These are phyloP conservation scores for Xylaria hypoxylon DNA, from an alignment of 2,329 filamentous ascomycete genomes.

Conservation along the genomic window DNA sequence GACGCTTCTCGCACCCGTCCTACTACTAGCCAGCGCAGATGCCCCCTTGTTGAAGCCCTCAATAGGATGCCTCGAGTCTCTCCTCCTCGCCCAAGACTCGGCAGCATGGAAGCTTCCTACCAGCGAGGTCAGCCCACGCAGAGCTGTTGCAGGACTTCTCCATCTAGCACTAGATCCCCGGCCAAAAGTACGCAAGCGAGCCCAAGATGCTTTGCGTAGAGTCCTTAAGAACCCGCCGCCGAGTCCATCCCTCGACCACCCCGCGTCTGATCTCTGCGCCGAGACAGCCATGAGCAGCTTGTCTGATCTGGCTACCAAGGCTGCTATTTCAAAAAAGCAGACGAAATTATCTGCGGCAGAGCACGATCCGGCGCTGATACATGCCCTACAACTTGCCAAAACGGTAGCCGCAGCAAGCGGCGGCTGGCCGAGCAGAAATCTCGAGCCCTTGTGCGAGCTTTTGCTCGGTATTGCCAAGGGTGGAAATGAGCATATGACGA, in stretches of 20 bases:
- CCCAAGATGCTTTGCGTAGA: conserved; percentile 87
- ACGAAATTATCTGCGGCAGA: conserved; percentile 69
- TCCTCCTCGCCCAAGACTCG: conserved; percentile 88
- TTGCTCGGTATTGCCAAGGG: conserved; percentile 88
- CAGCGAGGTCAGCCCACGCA: conserved; percentile 84
- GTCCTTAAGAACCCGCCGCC: conserved; percentile 88
- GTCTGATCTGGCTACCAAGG: conserved; percentile 75
- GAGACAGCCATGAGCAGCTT: conserved; percentile 87
- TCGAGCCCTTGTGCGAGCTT: conserved; percentile 90
- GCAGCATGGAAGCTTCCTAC: conserved; percentile 88
- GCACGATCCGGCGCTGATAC: conserved; percentile 87
- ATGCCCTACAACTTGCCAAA: conserved; percentile 92
- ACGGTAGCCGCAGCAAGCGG: conserved; percentile 86
- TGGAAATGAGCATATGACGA: conserved; percentile 94
- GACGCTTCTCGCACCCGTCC: conserved; percentile 82
- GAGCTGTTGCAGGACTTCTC: conserved; percentile 87
- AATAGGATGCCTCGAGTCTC: conserved; percentile 92
- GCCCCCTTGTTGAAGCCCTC: conserved; percentile 87
- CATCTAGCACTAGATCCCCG: conserved; percentile 86
- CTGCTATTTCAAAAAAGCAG: conserved; percentile 73
- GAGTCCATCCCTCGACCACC: conserved; percentile 92
- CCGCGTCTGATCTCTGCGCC: conserved; percentile 95
- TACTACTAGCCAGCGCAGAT: conserved; percentile 84
- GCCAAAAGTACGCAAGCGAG: conserved; percentile 93
- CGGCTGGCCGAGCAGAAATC: conserved; percentile 96